Conservation (phyloP, 2,329 filamentous ascomycete genomes). For the Phialophora tarda region DNA sequence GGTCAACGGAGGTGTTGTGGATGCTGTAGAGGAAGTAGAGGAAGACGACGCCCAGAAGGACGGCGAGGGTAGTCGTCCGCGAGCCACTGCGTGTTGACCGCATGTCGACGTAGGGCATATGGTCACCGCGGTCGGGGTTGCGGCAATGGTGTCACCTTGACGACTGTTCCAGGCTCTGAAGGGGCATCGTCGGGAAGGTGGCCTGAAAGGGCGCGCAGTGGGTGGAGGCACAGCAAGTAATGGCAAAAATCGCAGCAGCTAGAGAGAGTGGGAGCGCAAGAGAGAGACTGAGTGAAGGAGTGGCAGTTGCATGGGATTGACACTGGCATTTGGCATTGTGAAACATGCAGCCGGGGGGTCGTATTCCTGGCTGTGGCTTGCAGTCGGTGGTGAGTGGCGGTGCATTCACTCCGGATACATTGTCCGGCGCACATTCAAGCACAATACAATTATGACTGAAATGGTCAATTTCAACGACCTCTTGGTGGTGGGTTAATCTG, state of each 20-base stretch:
- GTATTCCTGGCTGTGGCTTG: neutral
- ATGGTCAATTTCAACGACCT: neutral
- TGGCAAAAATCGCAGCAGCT: neutral
- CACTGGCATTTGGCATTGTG: slow-evolving; percentile 5
- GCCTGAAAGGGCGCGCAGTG: neutral
- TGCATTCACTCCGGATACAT: neutral
- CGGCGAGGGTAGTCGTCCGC: slow-evolving; percentile 30
- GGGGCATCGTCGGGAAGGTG: slow-evolving; percentile 65
- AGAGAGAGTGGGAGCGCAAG: neutral
- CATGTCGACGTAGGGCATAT: slow-evolving; percentile 36
- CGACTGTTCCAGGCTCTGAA: slow-evolving; percentile 51
- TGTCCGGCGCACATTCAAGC: neutral
- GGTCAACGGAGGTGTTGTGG: slow-evolving; percentile 29
- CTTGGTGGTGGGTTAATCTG: neutral
- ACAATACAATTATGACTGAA: neutral
- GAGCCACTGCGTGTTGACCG: slow-evolving; percentile 35
- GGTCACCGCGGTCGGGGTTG: neutral
- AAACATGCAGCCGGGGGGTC: slow-evolving; percentile 1
- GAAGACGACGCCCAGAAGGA: slow-evolving; percentile 35
- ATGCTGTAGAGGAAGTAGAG: slow-evolving; percentile 36
- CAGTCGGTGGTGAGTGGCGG: neutral
- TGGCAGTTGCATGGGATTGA: neutral
- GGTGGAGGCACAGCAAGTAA: neutral
- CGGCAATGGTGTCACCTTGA: slow-evolving; percentile 37
- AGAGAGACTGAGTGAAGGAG: neutral